phyloP scores from a whole-genome alignment of 164 flowering plant genomes.

The Santalum album region DNA sequence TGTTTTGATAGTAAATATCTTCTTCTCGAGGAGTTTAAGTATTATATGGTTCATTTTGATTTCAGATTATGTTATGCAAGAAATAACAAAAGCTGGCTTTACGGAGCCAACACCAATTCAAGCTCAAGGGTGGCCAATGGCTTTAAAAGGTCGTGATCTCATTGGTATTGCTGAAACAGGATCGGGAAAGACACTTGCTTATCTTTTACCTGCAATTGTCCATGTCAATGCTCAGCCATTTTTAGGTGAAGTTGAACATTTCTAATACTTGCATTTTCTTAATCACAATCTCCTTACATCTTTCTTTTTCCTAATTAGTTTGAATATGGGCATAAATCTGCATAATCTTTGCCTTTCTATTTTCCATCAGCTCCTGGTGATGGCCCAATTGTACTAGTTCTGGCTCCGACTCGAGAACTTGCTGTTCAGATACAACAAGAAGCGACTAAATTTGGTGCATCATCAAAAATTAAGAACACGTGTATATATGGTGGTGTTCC shows the following conservation, averaged over 20 bases:
- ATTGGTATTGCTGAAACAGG: constrained; percentile 99
- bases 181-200: constrained; percentile 96
- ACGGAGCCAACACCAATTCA: constrained; percentile 96
- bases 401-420: constrained; percentile 99
- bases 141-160: constrained; percentile 94
- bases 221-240: constrained; percentile 99
- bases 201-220: constrained; percentile 93
- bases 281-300: neutral
- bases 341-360: constrained; percentile 7
- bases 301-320: neutral
- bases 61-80: constrained; percentile 96
- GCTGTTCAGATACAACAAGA: constrained; percentile 99
- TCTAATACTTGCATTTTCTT: neutral
- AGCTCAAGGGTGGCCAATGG: constrained; percentile 99
- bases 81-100: constrained; percentile 89
- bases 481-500: constrained; percentile 99
- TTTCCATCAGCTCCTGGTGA: constrained; percentile 79
- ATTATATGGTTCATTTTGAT: too few species aligned
- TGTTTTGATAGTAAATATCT: too few species aligned
- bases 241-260: constrained; percentile 41
- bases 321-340: neutral
- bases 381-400: constrained; percentile 97
- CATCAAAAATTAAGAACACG: constrained; percentile 88
- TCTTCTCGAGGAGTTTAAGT: too few species aligned
- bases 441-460: constrained; percentile 89